Base-by-base conservation (phyloP, 371 early-diverging fungal genomes). In the Mucor irregularis region DNA sequence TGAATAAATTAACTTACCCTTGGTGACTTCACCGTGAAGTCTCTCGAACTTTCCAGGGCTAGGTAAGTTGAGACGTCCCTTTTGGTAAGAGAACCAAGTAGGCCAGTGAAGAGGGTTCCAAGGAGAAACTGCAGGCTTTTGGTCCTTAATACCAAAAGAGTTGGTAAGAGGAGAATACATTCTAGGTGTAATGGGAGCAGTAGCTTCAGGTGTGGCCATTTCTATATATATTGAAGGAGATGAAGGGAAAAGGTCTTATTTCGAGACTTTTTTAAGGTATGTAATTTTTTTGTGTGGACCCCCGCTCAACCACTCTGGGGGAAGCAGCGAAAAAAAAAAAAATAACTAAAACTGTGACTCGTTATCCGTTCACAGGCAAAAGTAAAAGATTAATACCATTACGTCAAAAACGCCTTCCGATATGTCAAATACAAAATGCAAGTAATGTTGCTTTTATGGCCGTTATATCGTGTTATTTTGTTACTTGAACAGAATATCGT, bases 11-110 rank as follows among this genome's bases (percentile, higher is more conserved):
- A 28, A 4, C 7, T 28, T 75, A 93, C 95, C 80, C 74, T 92
- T 94, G 7, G 61, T 65, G 55, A 86, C 82, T 75, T 95, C 95
- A 31, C 84, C 65, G 73, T 93, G 92, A 67, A 93, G 77, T 62
- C 82, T 80, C 77, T 95, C 95, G 60, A 85, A 93, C 58, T 79
- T 79, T 53, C 96, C 97, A 33, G 96, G 95, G 76, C 89, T 90
- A 42, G 91, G 90, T 60, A 97, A 79, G 63, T 82, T 78, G 46
- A 90, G 80, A 44, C 74, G 72, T 60, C 77, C 63, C 62, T 82
- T 82, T 61, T 90, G 86, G 53, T 82, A 82, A 46, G 71, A 61
- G 56, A 89, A 76, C 61, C 81, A 80, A 50, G 56, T 51, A 48
- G 78, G 77, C 77, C 83, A 86, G 53, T 78, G 71, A 42, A 83